phyloP scores from a whole-genome alignment of 441 rosid species.

The Gossypium schwendimanii region DNA sequence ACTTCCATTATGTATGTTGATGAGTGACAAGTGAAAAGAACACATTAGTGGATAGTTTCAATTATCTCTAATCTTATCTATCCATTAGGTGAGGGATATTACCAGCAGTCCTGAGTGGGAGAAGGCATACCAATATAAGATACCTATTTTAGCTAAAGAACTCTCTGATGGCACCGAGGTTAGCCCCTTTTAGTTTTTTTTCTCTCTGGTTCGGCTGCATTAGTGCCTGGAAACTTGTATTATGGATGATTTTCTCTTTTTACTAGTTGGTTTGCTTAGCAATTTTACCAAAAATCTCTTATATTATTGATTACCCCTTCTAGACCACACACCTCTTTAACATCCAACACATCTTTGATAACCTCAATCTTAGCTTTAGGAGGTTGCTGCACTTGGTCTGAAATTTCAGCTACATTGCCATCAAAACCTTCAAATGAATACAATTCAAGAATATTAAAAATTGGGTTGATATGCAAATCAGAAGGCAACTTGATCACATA shows the following conservation, averaged over 20 bases:
- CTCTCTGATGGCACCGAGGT: conserved; percentile 71
- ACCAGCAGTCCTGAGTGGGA: conserved; percentile 79
- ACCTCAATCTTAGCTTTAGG: too few species aligned
- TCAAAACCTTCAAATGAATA: neutral
- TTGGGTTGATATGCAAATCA: neutral
- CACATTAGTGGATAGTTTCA: neutral
- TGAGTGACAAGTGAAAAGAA: neutral
- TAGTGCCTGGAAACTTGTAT: neutral
- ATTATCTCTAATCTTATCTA: neutral
- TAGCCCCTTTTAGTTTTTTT: neutral
- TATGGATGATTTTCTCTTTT: too few species aligned
- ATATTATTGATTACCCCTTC: too few species aligned
- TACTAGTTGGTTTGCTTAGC: too few species aligned
- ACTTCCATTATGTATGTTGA: neutral
- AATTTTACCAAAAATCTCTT: too few species aligned
- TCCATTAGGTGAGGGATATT: conserved; percentile 58
- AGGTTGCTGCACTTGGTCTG: too few species aligned
- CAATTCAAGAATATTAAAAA: too few species aligned
- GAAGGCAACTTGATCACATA: neutral
- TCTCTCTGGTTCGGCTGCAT: neutral
- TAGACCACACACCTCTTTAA: too few species aligned
- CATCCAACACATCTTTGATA: too few species aligned
- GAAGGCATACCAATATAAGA: conserved; percentile 71
- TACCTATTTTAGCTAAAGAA: conserved; percentile 69
- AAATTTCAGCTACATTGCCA: too few species aligned